These are phyloP conservation scores for Alternaria metachromatica DNA, from an alignment of 2,329 filamentous ascomycete genomes.

Conservation along the genomic window DNA sequence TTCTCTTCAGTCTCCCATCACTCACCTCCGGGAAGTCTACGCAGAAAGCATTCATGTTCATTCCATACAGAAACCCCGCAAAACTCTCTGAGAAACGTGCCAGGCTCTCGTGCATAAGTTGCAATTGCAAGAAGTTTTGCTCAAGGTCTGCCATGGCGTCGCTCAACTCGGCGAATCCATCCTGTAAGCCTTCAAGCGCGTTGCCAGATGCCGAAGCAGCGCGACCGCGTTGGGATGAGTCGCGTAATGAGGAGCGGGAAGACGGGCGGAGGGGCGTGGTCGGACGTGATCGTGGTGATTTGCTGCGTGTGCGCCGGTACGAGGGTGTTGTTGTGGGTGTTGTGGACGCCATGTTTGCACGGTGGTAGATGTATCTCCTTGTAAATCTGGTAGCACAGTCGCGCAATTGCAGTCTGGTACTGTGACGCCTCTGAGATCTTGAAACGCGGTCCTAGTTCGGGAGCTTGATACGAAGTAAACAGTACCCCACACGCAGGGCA, in stretches of 20 bases:
- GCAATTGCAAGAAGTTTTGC: slow-evolving; percentile 96
- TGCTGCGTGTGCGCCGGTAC: slow-evolving; percentile 62
- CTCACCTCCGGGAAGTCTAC: slow-evolving; percentile 93
- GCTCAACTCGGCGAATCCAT: slow-evolving; percentile 88
- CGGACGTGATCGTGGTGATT: slow-evolving; percentile 69
- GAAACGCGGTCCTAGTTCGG: background rate
- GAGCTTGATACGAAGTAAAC: background rate
- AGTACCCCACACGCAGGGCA: slow-evolving; percentile 13
- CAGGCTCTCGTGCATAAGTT: slow-evolving; percentile 94
- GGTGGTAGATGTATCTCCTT: background rate
- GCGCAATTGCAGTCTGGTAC: background rate
- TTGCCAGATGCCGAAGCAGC: slow-evolving; percentile 62
- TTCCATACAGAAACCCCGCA: slow-evolving; percentile 89
- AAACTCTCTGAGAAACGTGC: slow-evolving; percentile 95
- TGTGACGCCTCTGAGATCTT: background rate
- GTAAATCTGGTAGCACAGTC: background rate
- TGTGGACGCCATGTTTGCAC: slow-evolving; percentile 27
- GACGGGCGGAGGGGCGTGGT: slow-evolving; percentile 91
- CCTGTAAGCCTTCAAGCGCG: slow-evolving; percentile 83
- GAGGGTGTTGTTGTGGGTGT: slow-evolving; percentile 32
- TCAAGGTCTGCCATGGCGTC: slow-evolving; percentile 96
- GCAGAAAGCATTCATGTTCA: slow-evolving; percentile 99
- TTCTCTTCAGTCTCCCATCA: background rate
- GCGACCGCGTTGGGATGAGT: slow-evolving; percentile 41
- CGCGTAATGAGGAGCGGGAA: slow-evolving; percentile 86